A percentile compares a stretch with the other conserved stretches of the same genome.
phyloP scores from a whole-genome alignment of 2,329 filamentous ascomycete species.

The Colletotrichum cordylinicola region DNA sequence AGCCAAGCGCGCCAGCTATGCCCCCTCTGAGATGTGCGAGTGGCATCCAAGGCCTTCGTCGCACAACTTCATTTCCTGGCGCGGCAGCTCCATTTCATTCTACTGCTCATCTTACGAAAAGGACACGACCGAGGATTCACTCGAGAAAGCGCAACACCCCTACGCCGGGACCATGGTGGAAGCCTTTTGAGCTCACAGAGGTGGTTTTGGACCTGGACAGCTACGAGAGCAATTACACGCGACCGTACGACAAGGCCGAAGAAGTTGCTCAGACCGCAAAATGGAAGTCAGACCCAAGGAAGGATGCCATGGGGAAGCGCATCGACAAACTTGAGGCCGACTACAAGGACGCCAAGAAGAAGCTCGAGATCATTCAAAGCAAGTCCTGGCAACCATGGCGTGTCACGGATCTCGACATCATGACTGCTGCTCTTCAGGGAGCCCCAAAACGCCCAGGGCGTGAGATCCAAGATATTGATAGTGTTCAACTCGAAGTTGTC shows the following conservation, averaged over 20 bases:
- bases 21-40: not conserved
- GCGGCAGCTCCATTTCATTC: not conserved
- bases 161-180: slow-evolving; percentile 7
- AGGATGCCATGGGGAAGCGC: slow-evolving; percentile 27
- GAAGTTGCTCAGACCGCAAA: slow-evolving; percentile 34
- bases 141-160: not conserved
- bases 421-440: slow-evolving; percentile 41
- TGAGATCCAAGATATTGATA: not conserved
- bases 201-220: slow-evolving; percentile 60
- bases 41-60: not conserved
- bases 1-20: not conserved
- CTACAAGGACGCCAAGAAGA: slow-evolving; percentile 14
- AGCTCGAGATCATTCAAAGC: slow-evolving; percentile 15
- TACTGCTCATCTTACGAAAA: not conserved
- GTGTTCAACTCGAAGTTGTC: slow-evolving; percentile 7
- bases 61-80: not conserved
- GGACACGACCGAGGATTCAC: not conserved
- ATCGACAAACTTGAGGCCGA: slow-evolving; percentile 35
- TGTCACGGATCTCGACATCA: slow-evolving; percentile 47
- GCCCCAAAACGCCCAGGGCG: not conserved
- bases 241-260: slow-evolving; percentile 41
- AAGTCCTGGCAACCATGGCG: slow-evolving; percentile 34
- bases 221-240: slow-evolving; percentile 47
- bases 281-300: slow-evolving; percentile 32
- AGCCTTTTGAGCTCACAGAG: slow-evolving; percentile 37